Conservation (phyloP, 129 eudicot species). For the Centrapalus pauciflorus region DNA sequence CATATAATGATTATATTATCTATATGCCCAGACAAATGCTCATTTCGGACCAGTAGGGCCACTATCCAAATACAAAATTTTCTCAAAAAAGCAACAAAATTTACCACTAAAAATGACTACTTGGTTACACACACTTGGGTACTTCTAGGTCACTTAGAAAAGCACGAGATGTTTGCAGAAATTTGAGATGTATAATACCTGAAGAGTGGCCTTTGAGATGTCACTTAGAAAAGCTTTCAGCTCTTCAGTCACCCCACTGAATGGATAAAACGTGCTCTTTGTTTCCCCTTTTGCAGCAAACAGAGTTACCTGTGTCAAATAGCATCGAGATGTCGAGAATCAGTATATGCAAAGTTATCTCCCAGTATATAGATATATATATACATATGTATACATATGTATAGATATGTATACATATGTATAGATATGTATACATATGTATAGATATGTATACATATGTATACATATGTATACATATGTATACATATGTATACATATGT, state of each 20-base stretch:
- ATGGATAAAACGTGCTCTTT: conserved; percentile 68
- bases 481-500: too few relatives aligned
- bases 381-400: too few relatives aligned
- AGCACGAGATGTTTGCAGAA: too few relatives aligned
- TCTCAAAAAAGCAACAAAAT: not conserved
- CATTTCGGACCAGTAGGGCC: not conserved
- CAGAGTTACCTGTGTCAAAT: conserved; percentile 56
- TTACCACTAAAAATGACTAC: not conserved
- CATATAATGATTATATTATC: too few relatives aligned
- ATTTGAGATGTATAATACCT: conserved; percentile 33
- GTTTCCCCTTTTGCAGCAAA: conserved; percentile 54
- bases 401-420: too few relatives aligned
- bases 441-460: too few relatives aligned
- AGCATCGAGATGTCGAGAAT: conserved; percentile 7
- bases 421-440: too few relatives aligned
- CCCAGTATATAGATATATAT: too few relatives aligned
- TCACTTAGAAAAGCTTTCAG: conserved; percentile 69
- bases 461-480: too few relatives aligned
- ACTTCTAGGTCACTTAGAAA: not conserved
- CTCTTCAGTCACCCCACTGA: conserved; percentile 89
- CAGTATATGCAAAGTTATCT: not conserved
- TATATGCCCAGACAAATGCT: too few relatives aligned
- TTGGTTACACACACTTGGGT: not conserved
- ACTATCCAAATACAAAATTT: too few relatives aligned
- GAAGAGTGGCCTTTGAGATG: conserved; percentile 45